Evolutionary conservation across 2,329 filamentous ascomycete species (phyloP), one percentile per base, ranked within the genome.

Genomic region (Metarhizium anisopliae): DNA sequence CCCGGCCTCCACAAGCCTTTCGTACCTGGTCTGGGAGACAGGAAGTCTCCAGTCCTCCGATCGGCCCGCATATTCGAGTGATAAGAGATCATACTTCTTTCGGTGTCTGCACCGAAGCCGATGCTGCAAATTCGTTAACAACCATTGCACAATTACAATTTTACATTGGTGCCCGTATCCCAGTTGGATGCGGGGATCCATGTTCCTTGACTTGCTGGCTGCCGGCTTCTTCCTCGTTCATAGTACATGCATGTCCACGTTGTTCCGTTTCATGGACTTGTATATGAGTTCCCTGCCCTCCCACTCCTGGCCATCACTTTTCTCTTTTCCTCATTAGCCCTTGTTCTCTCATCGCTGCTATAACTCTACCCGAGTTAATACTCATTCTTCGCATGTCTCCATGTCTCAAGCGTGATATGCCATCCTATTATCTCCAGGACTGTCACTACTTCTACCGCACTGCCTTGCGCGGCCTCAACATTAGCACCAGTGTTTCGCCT

Each of bases 361-460:
- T 42, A 30, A 10, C 45, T 42, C 45, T 42, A 16, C 25, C 16
- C 20, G 6, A 18, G 2, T 20, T 7, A 11, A 50, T 42, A 29
- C 18, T 40, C 25, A 45, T 50, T 29, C 25, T 45, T 16, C 32
- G 30, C n/a, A 18, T 35, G 13, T 43, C 2, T 45, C 43, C 42
- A 47, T 45, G 18, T n/a, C 20, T 50, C 30, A 35, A 68, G 62
- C 74, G 73, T 79, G 77, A 79, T 76, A 95, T 95, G 89, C 88
- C 88, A 77, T 73, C 80, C 65, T 93, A 90, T 72, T 95, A 78
- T 72, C 77, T 89, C 56, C 86, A 94, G 79, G 88, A 95, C 73
- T 95, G 89, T 67, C 90, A 95, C 71, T 95, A 95, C 75, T 95
- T 95, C 75, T 94, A 89, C 77, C 89, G 89, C 78, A 95, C 86